Base-by-base conservation (phyloP, 1,139 yeast genomes). In the Sugiyamaella pinicola region DNA sequence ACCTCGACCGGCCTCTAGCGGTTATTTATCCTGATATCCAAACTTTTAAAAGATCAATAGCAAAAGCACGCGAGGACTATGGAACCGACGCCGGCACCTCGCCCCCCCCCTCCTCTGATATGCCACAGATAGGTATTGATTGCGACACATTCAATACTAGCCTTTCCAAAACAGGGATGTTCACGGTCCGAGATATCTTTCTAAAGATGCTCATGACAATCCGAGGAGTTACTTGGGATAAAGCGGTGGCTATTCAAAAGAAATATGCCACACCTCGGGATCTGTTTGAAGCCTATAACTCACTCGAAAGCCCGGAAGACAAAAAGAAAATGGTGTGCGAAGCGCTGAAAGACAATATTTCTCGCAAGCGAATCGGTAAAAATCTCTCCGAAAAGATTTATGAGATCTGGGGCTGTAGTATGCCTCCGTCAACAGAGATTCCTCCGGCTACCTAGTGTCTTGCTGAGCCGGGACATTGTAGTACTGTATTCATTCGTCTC, bases 201-300 rank as follows among this genome's bases (percentile, higher is more conserved):
- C 73, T 90, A 2, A 74, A 81, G 44, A 83, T 89, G 85, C 75
- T 95, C 22, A 82, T 90, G 86, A 78, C 91, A 1, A 78, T 86
- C 1, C 78, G 81, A 55, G 99, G 99, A 0, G 76, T 93, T 0
- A 82, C 96, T 0, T 71, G 89, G 41, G 97, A 91, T 58, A 88
- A 87, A 66, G 99, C 99, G 0, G 67, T 83, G 9, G 81, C 82
- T 3, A 82, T 95, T 7, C 98, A 91, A 67, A 73, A 69, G 45
- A 66, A 74, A 42, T 89, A 77, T 61, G 78, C 79, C 5, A 87
- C 96, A 0, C 96, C 96, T 0, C 69, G 71, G 34, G 64, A 61
- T 21, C 72, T 89, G 1, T 56, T 73, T 29, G 62, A 64, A 15
- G 79, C 81, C 0, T 82, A 77, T 57, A 58, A 64, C 2, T 56